Evolutionary conservation across 2,329 filamentous ascomycete genomes (phyloP), one percentile per base, ranked within the genome.

Genomic region (Monilinia fructicola): DNA sequence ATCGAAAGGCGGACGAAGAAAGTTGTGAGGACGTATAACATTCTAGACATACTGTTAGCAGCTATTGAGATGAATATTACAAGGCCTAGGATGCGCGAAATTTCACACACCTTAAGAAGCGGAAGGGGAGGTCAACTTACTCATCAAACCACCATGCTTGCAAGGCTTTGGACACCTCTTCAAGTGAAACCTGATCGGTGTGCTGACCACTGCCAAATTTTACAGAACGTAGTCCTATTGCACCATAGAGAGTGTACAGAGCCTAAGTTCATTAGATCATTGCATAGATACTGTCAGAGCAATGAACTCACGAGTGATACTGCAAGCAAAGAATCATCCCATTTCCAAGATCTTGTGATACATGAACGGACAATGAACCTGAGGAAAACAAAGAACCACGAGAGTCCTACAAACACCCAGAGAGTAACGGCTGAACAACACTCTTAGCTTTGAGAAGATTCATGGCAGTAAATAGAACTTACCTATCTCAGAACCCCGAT

Each of bases 131-230:
- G n/a, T 83, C 75, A 71, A 85, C 83, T 69, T 82, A 83, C 60
- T 63, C 60, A 4, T 44, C 48, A n/a, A 85, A 78, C 76, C 81
- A 86, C 83, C 82, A 86, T 53, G 64, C 71, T 46, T 66, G 66
- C 1, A 73, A 52, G 9, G 72, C 71, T 52, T 56, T 69, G 2
- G 71, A 67, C 5, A 71, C 26, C 52, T 73, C 62, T 40, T 56
- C 26, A 4, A 28, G 46, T 18, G 67, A 42, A 26, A 74, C 69
- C 21, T 69, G 60, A 11, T 58, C 35, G 2, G 68, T 18, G 50
- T 72, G 71, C 40, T 65, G 58, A 26, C 73, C 73, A 31, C 63
- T 71, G 6, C 73, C 73, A 44, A 70, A 70, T 26, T 66, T 60
- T 0, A 74, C 54, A 28, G 69, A 70, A 7, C 54, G 44, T 14